A percentile compares a stretch with the other conserved stretches of the same genome.
phyloP scores from a whole-genome alignment of 805 yeast genomes.

The Suhomyces emberorum region DNA sequence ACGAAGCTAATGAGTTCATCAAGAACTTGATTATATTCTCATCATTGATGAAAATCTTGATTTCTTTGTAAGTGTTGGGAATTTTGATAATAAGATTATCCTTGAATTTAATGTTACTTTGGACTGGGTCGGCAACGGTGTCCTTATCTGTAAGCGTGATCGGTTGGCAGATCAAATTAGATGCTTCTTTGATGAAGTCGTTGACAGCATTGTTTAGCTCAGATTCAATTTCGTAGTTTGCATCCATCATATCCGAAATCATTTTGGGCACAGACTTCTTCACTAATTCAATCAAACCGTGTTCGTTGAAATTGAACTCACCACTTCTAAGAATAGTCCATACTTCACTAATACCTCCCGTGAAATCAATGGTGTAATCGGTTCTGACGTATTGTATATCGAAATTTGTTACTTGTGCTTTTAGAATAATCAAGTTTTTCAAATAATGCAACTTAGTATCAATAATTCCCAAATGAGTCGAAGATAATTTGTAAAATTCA shows the following conservation, averaged over 20 bases:
- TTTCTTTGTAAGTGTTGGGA: conserved; percentile 52
- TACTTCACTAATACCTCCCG: conserved; percentile 57
- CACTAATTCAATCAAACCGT: conserved; percentile 48
- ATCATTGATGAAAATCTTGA: conserved; percentile 57
- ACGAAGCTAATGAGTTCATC: conserved; percentile 39
- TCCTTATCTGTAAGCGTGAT: conserved; percentile 17
- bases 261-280: conserved; percentile 75
- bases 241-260: conserved; percentile 79
- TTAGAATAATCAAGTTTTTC: conserved; percentile 66
- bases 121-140: conserved; percentile 20
- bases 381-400: conserved; percentile 75
- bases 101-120: conserved; percentile 41
- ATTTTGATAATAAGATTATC: conserved; percentile 50
- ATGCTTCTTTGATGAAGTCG: conserved; percentile 55
- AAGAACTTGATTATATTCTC: conserved; percentile 34
- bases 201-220: conserved; percentile 71
- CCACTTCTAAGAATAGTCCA: conserved; percentile 37
- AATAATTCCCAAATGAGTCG: conserved; percentile 43
- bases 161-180: conserved; percentile 47
- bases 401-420: conserved; percentile 65
- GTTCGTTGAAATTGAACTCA: conserved; percentile 33
- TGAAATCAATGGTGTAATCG: conserved; percentile 76
- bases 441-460: conserved; percentile 68
- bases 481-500: conserved; percentile 47
- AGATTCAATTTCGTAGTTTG: conserved; percentile 62